Percentiles rank a stretch among this genome's conserved stretches.
Conservation (phyloP, 164 flowering plant genomes). For the Akebia trifoliata region DNA sequence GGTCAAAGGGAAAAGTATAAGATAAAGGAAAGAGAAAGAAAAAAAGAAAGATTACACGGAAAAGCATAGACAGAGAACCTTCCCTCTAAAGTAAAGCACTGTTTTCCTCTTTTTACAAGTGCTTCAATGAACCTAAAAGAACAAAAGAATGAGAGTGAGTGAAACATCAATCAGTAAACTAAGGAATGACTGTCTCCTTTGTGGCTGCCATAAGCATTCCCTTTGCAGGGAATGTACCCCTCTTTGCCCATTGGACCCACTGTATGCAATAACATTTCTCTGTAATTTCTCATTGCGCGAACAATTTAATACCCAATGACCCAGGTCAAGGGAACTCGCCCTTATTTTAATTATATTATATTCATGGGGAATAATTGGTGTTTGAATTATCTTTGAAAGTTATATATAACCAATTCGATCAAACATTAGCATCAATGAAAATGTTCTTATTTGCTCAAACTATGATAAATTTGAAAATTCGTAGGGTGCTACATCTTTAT, state of each 20-base stretch:
- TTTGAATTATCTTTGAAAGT: no score
- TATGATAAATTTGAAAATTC: no score
- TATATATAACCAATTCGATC: no score
- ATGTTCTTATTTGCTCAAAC: no score
- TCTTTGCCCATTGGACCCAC: not conserved
- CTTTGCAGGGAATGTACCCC: slow-evolving; percentile 11
- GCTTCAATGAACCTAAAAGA: not conserved
- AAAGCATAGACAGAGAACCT: not conserved
- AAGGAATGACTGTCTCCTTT: slow-evolving; percentile 14
- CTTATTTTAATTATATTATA: no score
- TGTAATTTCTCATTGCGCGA: not conserved
- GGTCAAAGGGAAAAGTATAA: slow-evolving; percentile 3
- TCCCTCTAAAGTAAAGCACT: slow-evolving; percentile 5
- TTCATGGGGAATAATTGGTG: no score
- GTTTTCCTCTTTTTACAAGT: not conserved
- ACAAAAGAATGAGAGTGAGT: no score
- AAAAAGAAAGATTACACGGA: no score
- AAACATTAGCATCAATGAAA: no score
- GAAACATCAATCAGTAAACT: slow-evolving; percentile 17
- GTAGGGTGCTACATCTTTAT: no score
- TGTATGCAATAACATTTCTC: not conserved
- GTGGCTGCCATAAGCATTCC: slow-evolving; percentile 12
- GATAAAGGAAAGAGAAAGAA: not conserved
- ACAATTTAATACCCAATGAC: not conserved
- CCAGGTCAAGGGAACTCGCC: not conserved